phyloP scores from a whole-genome alignment of 2,329 filamentous ascomycete genomes.

The Fusarium nelsonii region DNA sequence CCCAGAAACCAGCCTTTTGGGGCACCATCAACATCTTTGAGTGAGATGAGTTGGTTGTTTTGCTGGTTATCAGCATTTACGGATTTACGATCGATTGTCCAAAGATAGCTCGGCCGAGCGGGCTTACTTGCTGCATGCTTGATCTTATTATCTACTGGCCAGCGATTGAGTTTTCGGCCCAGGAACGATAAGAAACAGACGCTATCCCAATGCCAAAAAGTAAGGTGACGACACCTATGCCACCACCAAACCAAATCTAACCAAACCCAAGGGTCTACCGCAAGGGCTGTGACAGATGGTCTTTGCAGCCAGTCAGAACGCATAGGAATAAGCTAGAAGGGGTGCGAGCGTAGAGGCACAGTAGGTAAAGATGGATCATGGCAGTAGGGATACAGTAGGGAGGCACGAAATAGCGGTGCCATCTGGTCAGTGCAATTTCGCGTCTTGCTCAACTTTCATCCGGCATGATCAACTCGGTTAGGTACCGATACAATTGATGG shows the following conservation, averaged over 20 bases:
- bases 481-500: constrained; percentile 41
- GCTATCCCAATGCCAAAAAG: constrained; percentile 18
- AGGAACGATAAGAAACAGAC: constrained; percentile 34
- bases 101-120: constrained; percentile 47
- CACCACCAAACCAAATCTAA: constrained; percentile 10
- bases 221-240: constrained; percentile 40
- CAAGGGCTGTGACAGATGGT: constrained; percentile 20
- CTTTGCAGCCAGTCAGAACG: constrained; percentile 34
- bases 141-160: constrained; percentile 38
- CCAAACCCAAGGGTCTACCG: constrained; percentile 7
- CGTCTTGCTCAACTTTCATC: constrained; percentile 37
- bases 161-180: constrained; percentile 26
- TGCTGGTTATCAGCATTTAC: constrained; percentile 36
- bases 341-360: constrained; percentile 13
- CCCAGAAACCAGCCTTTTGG: constrained; percentile 51
- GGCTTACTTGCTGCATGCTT: constrained; percentile 27
- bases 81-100: constrained; percentile 39
- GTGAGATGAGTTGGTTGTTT: constrained; percentile 31
- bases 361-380: constrained; percentile 5
- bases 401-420: constrained; percentile 13
- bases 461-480: constrained; percentile 33
- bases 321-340: constrained; percentile 27
- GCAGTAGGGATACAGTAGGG: constrained; percentile 1
- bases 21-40: constrained; percentile 47
- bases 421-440: constrained; percentile 44